Conservation (phyloP, 768 basidiomycete genomes). For the Russula brevipes region DNA sequence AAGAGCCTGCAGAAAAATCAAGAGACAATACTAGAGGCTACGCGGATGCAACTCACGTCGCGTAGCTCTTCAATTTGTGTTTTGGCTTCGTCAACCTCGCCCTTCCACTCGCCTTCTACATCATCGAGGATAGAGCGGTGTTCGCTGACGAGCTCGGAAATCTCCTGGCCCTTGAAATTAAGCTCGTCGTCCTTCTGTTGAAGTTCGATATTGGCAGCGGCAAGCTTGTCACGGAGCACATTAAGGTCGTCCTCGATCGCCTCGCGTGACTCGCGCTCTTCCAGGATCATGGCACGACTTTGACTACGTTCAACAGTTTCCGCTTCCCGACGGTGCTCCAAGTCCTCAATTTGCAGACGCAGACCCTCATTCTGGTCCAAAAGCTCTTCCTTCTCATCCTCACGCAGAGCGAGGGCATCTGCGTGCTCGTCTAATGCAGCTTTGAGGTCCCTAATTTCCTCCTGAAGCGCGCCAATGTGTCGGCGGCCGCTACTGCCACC, state of each 20-base stretch:
- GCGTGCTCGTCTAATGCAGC: conserved; percentile 53
- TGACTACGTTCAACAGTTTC: conserved; percentile 66
- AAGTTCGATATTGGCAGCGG: conserved; percentile 74
- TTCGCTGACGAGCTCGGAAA: conserved; percentile 71
- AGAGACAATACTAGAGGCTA: neutral
- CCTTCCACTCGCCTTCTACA: conserved; percentile 82
- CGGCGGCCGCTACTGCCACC: conserved; percentile 41
- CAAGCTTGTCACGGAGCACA: conserved; percentile 66
- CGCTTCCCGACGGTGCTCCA: conserved; percentile 55
- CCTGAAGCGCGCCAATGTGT: conserved; percentile 54
- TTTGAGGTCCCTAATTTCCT: conserved; percentile 58
- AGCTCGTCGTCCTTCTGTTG: conserved; percentile 86
- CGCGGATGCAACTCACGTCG: conserved; percentile 45
- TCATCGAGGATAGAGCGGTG: conserved; percentile 66
- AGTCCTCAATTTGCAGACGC: conserved; percentile 59
- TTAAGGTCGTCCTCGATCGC: conserved; percentile 77
- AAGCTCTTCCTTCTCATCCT: conserved; percentile 71
- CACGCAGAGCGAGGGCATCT: conserved; percentile 48
- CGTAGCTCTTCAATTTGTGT: conserved; percentile 74
- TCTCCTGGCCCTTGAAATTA: conserved; percentile 69
- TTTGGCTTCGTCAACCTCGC: conserved; percentile 78
- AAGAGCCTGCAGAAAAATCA: conserved; percentile 45
- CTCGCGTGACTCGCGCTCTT: conserved; percentile 69
- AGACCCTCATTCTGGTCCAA: conserved; percentile 60
- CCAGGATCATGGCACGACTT: conserved; percentile 64